A percentile compares a stretch with the other conserved stretches of the same genome.
phyloP scores from a whole-genome alignment of 176 grass and related monocot genomes.

The Ensete glaucum region DNA sequence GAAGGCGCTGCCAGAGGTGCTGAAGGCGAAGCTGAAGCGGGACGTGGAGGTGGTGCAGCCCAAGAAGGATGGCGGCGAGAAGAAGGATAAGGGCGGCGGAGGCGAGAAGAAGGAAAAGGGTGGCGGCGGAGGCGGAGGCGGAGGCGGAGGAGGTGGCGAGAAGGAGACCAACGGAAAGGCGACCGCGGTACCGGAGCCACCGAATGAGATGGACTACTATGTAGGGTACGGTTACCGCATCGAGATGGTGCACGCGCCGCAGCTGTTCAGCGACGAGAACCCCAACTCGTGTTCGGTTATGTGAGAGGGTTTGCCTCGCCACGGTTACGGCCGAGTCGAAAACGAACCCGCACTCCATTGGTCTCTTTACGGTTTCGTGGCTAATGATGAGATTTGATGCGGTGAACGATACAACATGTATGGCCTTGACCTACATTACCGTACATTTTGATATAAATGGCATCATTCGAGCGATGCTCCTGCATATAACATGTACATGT shows the following conservation, averaged over 20 bases:
- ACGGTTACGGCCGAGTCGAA: not conserved
- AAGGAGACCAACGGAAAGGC: constrained; percentile 6
- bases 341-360: too few species aligned
- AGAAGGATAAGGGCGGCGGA: constrained; percentile 12
- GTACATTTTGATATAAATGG: too few species aligned
- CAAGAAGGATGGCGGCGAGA: constrained; percentile 5
- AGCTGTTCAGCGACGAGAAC: constrained; percentile 79
- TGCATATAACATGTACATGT: too few species aligned
- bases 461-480: too few species aligned
- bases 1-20: constrained; percentile 40
- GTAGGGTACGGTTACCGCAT: constrained; percentile 32
- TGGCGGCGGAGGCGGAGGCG: constrained; percentile 7
- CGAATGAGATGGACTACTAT: constrained; percentile 14
- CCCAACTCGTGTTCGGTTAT: constrained; percentile 69
- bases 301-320: constrained; percentile 13
- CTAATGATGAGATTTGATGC: too few species aligned
- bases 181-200: constrained; percentile 20
- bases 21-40: constrained; percentile 37
- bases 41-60: constrained; percentile 35
- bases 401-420: too few species aligned
- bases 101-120: constrained; percentile 15
- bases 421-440: too few species aligned
- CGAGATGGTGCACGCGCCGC: constrained; percentile 29
- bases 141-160: constrained; percentile 4
- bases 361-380: too few species aligned